Evolutionary conservation across 345 rosid genomes (phyloP).

Genomic region (Eucalyptus microcorys): DNA sequence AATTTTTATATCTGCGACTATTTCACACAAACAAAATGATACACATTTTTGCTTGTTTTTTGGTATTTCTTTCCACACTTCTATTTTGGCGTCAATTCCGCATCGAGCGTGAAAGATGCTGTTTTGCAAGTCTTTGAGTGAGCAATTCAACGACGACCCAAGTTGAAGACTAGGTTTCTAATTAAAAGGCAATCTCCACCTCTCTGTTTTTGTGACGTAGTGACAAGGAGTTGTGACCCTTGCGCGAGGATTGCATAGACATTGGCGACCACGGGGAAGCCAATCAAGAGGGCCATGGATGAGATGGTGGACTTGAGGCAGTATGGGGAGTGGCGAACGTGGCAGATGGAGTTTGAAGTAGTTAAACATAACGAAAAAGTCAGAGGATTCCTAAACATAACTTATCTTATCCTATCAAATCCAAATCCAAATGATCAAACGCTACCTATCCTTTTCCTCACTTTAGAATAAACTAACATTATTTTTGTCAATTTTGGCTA

Average conservation of each 20-base stretch:
- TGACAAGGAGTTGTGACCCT: not conserved
- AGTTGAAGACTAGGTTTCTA: not conserved
- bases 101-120: not conserved
- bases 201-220: not conserved
- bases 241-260: not conserved
- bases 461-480: too few species aligned
- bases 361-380: not conserved
- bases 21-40: not conserved
- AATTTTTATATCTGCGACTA: not conserved
- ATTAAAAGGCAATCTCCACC: not conserved
- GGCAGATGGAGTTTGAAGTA: not conserved
- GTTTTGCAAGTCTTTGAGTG: not conserved
- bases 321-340: not conserved
- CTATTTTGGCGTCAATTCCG: not conserved
- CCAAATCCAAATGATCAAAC: not conserved
- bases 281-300: not conserved
- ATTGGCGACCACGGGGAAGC: not conserved
- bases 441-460: too few species aligned
- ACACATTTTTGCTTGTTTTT: not conserved
- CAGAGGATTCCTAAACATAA: rapidly evolving
- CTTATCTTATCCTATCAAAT: too few species aligned
- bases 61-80: not conserved
- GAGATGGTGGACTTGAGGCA: not conserved
- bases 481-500: not conserved
- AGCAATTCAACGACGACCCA: not conserved